Evolutionary conservation across 345 rosid species (phyloP), one percentile per base, ranked within the genome.

Genomic region (Eucalyptus tenuipes): DNA sequence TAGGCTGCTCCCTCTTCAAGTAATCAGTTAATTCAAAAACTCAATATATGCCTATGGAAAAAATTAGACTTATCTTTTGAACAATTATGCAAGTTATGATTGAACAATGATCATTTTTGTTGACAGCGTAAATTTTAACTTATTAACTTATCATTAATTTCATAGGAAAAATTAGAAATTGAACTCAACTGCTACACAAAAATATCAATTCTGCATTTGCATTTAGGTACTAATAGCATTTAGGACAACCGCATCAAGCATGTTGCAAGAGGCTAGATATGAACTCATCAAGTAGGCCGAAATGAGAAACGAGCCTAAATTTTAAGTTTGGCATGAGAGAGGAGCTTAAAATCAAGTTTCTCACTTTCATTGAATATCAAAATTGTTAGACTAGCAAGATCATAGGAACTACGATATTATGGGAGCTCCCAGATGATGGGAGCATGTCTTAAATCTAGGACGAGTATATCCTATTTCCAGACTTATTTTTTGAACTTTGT

Each of bases 241-340:
- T 66, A n/a, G 40, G 33, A 33, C 9, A 8, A 4, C 40, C 5
- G 6, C 79, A 15, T 66, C 40, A 8, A 66, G 40, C 0, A n/a
- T 66, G 79, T 31, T 8, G 22, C 79, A 31, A 31, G 80, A 10
- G 79, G 42, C 33, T 4, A 8, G 10, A 66, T 31, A 7, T 8
- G 22, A 9, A 16, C 42, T n/a, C 42, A 5, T 31, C 3, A 0
- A 68, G 42, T 15, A 40, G 42, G 42, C 0, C 1, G 4, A 68
- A 18, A 31, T 68, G 20, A 1, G 22, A 1, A 16, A 8, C 6
- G 0, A 31, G 12, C 79, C 15, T 66, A 4, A 31, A 31, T 52
- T 66, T 16, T 66, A 66, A 16, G 11, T 16, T 68, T 33, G 44
- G 42, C 24, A 33, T 68, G 80, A 37, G 25, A 17, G 42, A 33